phyloP scores from a whole-genome alignment of 2,329 filamentous ascomycete species.

The Calonectria pauciramosa region DNA sequence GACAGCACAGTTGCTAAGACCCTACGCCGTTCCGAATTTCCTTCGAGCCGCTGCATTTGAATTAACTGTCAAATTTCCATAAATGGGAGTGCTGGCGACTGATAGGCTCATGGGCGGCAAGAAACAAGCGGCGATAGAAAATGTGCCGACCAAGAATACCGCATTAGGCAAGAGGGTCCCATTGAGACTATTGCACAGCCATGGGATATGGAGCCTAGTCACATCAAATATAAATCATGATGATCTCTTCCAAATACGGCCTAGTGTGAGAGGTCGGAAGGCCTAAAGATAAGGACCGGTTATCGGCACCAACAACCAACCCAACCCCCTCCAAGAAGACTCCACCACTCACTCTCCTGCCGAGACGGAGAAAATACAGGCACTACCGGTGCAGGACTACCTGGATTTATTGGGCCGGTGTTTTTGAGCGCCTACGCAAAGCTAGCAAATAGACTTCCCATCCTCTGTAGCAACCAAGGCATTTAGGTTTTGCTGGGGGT shows the following conservation, averaged over 20 bases:
- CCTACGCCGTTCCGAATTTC: not conserved
- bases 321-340: not conserved
- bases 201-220: too few relatives aligned
- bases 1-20: not conserved
- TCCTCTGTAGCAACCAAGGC: not conserved
- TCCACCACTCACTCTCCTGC: too few relatives aligned
- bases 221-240: not conserved
- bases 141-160: not conserved
- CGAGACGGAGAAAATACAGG: too few relatives aligned
- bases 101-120: not conserved
- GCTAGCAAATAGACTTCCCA: too few relatives aligned
- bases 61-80: not conserved
- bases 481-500: not conserved
- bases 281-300: too few relatives aligned
- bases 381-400: too few relatives aligned
- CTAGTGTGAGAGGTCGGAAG: not conserved
- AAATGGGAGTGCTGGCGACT: not conserved
- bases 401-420: too few relatives aligned
- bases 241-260: not conserved
- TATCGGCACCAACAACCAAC: not conserved
- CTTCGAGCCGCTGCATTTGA: not conserved
- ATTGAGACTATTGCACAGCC: not conserved
- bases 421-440: too few relatives aligned
- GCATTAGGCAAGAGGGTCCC: not conserved
- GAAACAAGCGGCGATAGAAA: not conserved